Base-by-base conservation (phyloP, 2,329 filamentous ascomycete species). In the Exophiala sp. region DNA sequence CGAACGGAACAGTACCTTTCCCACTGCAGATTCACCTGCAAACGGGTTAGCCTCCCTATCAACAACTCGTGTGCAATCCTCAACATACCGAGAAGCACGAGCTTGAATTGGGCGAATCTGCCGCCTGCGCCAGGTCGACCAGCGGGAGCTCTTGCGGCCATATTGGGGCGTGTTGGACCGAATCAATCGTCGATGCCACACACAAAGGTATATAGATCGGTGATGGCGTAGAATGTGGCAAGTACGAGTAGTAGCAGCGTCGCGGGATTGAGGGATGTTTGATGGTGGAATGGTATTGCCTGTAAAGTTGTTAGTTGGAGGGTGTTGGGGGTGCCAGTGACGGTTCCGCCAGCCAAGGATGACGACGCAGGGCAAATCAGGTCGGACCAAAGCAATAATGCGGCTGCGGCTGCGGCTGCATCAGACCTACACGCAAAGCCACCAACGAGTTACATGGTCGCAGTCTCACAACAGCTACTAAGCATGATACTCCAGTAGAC, bases 91-190 rank as follows among this genome's bases (percentile, higher is more conserved):
- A 99, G 82, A 69, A 99, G 80, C 63, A 99, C 94, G 66, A 99
- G 83, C 82, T 99, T 99, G 79, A 99, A 99, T 81, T 99, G 94
- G 67, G 94, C 92, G 75, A 99, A 97, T 69, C 92, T 86, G 55
- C 63, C 61, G 59, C 62, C 62, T 75, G 88, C 82, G 67, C 81
- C 81, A 57, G 82, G 80, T 62, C 83, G 78, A 68, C 77, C 79
- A 69, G 80, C 79, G 83, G 85, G 86, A 83, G 80, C 85, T 84
- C 91, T 85, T 73, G 88, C 83, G 75, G 91, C 88, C 92, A 97
- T 97, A 72, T 66, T 79, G 70, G 50, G 32, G 24, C 12, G 41
- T 39, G 29, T 38, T 51, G 32, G 14, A 52, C 32, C 24, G 24
- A 29, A 29, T 5, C 24, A 29, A 5, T 29, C 7, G 24, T 29